phyloP scores from a whole-genome alignment of 257 asterid genomes.

The Paulownia fortunei region DNA sequence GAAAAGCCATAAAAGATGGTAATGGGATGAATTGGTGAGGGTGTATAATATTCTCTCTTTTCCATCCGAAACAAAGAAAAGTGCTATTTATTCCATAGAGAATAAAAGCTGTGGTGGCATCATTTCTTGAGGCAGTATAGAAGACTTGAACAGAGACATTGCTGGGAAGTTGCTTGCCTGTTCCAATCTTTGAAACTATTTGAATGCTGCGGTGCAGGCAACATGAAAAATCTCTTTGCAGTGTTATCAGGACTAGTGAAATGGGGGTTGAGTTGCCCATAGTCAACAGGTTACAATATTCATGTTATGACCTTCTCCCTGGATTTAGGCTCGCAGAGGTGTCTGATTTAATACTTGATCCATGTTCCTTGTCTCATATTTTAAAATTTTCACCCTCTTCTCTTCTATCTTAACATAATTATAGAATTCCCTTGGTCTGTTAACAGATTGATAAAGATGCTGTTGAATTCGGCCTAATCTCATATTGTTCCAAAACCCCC shows the following conservation, averaged over 20 bases:
- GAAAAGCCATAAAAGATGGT: background rate
- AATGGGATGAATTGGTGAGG: background rate
- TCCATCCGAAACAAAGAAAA: too few species aligned
- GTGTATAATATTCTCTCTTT: too few species aligned
- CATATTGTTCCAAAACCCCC: too few species aligned
- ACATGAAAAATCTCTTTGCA: background rate
- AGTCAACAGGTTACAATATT: background rate
- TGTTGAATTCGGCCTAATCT: background rate
- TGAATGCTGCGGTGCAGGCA: background rate
- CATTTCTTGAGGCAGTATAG: too few species aligned
- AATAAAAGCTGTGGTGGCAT: too few species aligned
- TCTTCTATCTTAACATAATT: background rate
- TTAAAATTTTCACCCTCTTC: background rate
- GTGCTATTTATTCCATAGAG: too few species aligned
- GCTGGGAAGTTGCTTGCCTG: background rate
- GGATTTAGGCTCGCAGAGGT: background rate
- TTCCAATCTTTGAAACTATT: background rate
- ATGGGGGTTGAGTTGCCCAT: background rate
- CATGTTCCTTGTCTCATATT: background rate
- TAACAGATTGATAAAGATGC: background rate
- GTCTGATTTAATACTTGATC: background rate
- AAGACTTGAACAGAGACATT: too few species aligned
- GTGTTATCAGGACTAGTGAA: background rate
- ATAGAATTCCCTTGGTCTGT: background rate
- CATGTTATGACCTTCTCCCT: background rate